These are phyloP conservation scores for Dioscorea dumetorum DNA, from an alignment of 106 monocot species.

Conservation along the genomic window DNA sequence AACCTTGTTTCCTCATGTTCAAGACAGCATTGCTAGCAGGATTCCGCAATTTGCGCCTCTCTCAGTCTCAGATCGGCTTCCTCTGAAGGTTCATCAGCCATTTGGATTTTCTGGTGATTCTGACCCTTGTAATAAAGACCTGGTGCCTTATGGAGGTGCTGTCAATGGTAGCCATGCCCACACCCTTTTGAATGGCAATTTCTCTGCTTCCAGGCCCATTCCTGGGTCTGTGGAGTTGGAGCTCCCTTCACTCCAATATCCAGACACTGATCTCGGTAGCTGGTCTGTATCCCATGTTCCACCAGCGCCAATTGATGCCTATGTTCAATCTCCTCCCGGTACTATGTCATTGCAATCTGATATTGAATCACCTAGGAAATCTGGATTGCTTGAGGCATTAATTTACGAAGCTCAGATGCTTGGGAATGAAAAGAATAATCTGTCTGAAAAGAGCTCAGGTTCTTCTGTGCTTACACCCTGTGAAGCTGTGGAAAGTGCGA, in stretches of 20 bases:
- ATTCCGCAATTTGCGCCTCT: slow-evolving; percentile 18
- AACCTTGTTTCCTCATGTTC: slow-evolving; percentile 12
- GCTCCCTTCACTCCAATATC: slow-evolving; percentile 99
- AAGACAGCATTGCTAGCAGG: background rate
- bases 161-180: slow-evolving; percentile 54
- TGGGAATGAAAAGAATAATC: slow-evolving; percentile 12
- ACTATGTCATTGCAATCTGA: slow-evolving; percentile 22
- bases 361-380: slow-evolving; percentile 20
- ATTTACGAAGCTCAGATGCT: slow-evolving; percentile 30
- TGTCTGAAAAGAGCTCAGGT: slow-evolving; percentile 24
- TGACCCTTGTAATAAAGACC: slow-evolving; percentile 15
- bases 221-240: slow-evolving; percentile 58
- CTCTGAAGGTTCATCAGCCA: slow-evolving; percentile 13
- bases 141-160: slow-evolving; percentile 15
- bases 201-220: slow-evolving; percentile 59
- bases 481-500: slow-evolving; percentile 13
- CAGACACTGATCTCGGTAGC: slow-evolving; percentile 21
- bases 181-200: slow-evolving; percentile 50
- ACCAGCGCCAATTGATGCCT: slow-evolving; percentile 9
- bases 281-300: slow-evolving; percentile 16
- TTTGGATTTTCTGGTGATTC: slow-evolving; percentile 35
- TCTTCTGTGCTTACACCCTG: slow-evolving; percentile 16
- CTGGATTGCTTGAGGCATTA: slow-evolving; percentile 52
- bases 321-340: slow-evolving; percentile 24
- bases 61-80: slow-evolving; percentile 11